phyloP scores from a whole-genome alignment of 257 asterid genomes.

The Mitragyna speciosa region DNA sequence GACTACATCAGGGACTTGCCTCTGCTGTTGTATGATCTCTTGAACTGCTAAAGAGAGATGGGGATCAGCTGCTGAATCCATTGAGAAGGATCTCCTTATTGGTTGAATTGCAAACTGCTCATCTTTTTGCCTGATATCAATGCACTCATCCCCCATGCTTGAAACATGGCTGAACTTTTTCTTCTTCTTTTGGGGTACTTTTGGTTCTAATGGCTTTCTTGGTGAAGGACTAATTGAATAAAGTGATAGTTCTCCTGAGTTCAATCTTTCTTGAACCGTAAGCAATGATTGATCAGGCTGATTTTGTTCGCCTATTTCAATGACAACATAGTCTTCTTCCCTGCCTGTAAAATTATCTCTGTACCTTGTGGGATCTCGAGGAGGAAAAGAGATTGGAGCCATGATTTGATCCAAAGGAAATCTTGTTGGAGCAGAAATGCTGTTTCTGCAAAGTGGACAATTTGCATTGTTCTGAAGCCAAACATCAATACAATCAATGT shows the following conservation, averaged over 20 bases:
- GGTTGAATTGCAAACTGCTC: slow-evolving; percentile 59
- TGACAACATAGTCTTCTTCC: slow-evolving; percentile 73
- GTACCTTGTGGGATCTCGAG: slow-evolving; percentile 28
- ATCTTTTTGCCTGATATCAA: slow-evolving; percentile 56
- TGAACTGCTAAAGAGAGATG: slow-evolving; percentile 66
- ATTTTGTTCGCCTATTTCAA: slow-evolving; percentile 49
- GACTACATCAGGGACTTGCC: slow-evolving; percentile 19
- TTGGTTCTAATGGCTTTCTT: slow-evolving; percentile 26
- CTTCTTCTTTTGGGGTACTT: slow-evolving; percentile 26
- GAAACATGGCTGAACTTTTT: slow-evolving; percentile 35
- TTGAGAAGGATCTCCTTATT: slow-evolving; percentile 83
- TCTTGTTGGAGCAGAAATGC: slow-evolving; percentile 40
- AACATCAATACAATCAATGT: slow-evolving; percentile 83
- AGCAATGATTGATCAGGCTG: slow-evolving; percentile 20
- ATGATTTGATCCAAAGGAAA: slow-evolving; percentile 27
- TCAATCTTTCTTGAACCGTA: slow-evolving; percentile 29
- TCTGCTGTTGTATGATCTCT: slow-evolving; percentile 45
- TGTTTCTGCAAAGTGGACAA: slow-evolving; percentile 78
- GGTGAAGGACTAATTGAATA: slow-evolving; percentile 36
- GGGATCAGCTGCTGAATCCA: slow-evolving; percentile 79
- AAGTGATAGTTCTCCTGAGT: slow-evolving; percentile 29
- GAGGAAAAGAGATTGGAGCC: slow-evolving; percentile 35
- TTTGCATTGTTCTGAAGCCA: slow-evolving; percentile 92
- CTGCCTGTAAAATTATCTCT: slow-evolving; percentile 25
- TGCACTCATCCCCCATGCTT: slow-evolving; percentile 84